These are phyloP conservation scores for Nephelium lappaceum DNA, from an alignment of 345 rosid genomes.

Conservation along the genomic window DNA sequence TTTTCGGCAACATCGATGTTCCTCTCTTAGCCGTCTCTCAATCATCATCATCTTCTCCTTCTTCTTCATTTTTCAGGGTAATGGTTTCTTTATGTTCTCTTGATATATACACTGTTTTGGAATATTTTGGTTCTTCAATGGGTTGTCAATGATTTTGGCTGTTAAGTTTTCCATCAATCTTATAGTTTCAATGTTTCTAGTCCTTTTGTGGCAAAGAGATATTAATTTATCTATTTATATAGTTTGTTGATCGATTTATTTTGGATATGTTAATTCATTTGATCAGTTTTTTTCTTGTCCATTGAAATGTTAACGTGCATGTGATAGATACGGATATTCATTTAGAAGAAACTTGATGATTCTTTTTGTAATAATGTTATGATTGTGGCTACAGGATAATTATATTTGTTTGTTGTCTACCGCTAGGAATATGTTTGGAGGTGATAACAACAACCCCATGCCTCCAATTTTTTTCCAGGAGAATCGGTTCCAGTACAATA, in stretches of 20 bases:
- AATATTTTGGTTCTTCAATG: neutral
- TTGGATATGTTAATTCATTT: neutral
- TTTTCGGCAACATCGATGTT: neutral
- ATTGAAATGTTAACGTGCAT: no score
- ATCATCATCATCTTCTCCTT: neutral
- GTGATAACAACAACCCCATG: conserved; percentile 50
- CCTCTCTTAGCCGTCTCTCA: conserved; percentile 15
- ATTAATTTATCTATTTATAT: neutral
- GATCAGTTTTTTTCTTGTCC: neutral
- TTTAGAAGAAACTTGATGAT: neutral
- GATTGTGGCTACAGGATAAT: neutral
- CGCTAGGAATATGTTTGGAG: conserved; percentile 65
- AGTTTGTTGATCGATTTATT: neutral
- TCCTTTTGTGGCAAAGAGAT: no score
- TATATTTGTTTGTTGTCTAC: neutral
- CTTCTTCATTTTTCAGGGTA: conserved; percentile 17
- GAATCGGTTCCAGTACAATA: conserved; percentile 50
- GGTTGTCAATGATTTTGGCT: neutral
- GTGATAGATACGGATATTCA: no score
- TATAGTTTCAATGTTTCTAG: no score
- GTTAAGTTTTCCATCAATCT: no score
- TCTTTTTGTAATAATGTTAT: neutral
- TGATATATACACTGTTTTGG: neutral
- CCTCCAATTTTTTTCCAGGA: conserved; percentile 52
- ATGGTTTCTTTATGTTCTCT: neutral